phyloP scores from a whole-genome alignment of 305 asterid genomes.

The Fraxinus angustifolia region DNA sequence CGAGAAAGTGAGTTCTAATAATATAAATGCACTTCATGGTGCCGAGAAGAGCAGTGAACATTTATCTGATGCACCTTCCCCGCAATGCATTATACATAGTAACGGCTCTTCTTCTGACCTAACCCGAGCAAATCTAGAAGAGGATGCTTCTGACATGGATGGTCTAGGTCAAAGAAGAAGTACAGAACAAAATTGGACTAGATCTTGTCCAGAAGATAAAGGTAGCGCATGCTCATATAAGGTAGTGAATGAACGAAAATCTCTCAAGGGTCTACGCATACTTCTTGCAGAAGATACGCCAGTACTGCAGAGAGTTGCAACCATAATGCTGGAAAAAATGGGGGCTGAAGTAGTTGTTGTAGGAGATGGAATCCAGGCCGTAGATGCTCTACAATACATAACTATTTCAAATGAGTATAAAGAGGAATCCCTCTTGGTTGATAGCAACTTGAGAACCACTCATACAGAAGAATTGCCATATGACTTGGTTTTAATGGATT shows the following conservation, averaged over 20 bases:
- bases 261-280: slow-evolving; percentile 61
- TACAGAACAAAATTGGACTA: slow-evolving; percentile 19
- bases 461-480: slow-evolving; percentile 32
- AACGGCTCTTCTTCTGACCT: slow-evolving; percentile 29
- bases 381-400: slow-evolving; percentile 48
- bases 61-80: slow-evolving; percentile 16
- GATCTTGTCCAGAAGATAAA: slow-evolving; percentile 21
- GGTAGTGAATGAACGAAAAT: slow-evolving; percentile 32
- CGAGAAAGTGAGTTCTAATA: slow-evolving; percentile 37
- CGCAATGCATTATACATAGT: slow-evolving; percentile 12
- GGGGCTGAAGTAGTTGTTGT: slow-evolving; percentile 79
- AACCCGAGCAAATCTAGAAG: slow-evolving; percentile 28
- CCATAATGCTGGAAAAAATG: slow-evolving; percentile 82
- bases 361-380: slow-evolving; percentile 81
- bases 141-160: slow-evolving; percentile 23
- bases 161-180: slow-evolving; percentile 19
- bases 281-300: slow-evolving; percentile 90
- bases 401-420: slow-evolving; percentile 24
- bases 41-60: slow-evolving; percentile 24
- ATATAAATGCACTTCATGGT: slow-evolving; percentile 14
- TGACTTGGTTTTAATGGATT: slow-evolving; percentile 90
- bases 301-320: slow-evolving; percentile 84
- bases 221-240: slow-evolving; percentile 23
- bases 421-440: slow-evolving; percentile 25
- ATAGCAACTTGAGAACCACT: slow-evolving; percentile 18